Evolutionary conservation across 1,284 basidiomycete genomes (phyloP), one percentile per base, ranked within the genome.

Genomic region (Cryptococcus wingfieldii): DNA sequence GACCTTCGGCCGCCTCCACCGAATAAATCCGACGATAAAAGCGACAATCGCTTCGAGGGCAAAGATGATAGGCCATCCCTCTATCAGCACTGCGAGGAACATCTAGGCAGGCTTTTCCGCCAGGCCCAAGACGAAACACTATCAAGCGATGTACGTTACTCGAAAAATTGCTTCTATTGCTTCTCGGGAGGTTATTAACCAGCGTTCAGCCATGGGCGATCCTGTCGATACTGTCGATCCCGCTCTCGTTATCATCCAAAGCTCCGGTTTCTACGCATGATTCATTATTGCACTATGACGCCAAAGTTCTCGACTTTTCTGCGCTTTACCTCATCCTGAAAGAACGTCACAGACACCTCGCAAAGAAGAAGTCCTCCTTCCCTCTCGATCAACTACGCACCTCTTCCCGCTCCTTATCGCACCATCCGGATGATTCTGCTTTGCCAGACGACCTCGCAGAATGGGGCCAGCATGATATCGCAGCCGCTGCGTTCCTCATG

Each of bases 401-500:
- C 6, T 18, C 5, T 14, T 12, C n/a, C 19, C 31, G 51, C 41
- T 38, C 31, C 31, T 47, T 46, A 31, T 46, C 25, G 38, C 51
- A 31, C 34, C 38, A 18, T 41, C 42, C 43, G 31, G n/a, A 50
- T 49, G 86, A 51, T 38, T 37, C 42, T 34, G 34, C 47, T 28
- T 25, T 59, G 27, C 49, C 54, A 55, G 54, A 56, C 54, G 57
- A 68, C 51, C 41, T 74, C 23, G 68, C 73, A 16, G 54, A 62
- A 62, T 75, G 72, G 71, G 73, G 71, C 27, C 57, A 60, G 62
- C 77, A 83, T 84, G 92, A 96, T 72, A 87, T 95, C 46, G 89
- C 89, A 1, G 91, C 95, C 47, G 93, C 91, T 3, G 91, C 92
- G 0, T 98, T 88, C 74, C 79, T 97, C 44, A 92, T 98, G 75